Conservation (phyloP, 352 stramenopile species). For the Phytophthora sojae region DNA sequence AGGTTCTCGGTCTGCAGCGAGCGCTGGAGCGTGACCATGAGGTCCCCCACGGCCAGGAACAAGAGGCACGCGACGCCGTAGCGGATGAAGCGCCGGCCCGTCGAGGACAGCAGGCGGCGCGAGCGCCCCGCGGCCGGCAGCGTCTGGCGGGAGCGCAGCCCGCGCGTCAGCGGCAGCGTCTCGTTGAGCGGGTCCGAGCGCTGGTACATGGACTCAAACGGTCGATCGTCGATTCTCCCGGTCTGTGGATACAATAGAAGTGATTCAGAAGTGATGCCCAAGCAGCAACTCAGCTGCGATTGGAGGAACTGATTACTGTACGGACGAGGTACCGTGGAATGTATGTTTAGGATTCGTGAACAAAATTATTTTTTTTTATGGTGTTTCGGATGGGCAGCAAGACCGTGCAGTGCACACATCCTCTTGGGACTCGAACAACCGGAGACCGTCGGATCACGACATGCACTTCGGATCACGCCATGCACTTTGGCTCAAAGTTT, state of each 20-base stretch:
- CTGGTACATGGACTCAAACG: conserved; percentile 16
- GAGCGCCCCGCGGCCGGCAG: conserved; percentile 13
- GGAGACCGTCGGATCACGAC: too few species aligned
- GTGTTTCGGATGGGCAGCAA: too few species aligned
- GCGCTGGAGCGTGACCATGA: conserved; percentile 45
- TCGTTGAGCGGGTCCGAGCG: conserved; percentile 38
- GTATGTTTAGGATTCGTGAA: conserved; percentile 3
- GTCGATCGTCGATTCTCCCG: background rate
- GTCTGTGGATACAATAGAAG: background rate
- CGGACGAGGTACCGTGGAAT: background rate
- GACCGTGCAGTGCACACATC: too few species aligned
- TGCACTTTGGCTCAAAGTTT: too few species aligned
- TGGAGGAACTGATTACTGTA: background rate
- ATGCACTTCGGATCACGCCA: too few species aligned
- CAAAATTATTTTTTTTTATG: background rate
- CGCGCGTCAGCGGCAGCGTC: conserved; percentile 42
- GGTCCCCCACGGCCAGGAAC: conserved; percentile 38
- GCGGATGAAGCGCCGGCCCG: conserved; percentile 30
- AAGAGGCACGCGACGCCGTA: conserved; percentile 35
- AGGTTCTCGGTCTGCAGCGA: conserved; percentile 38
- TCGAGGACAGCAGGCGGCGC: conserved; percentile 31
- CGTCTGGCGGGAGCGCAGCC: conserved; percentile 35
- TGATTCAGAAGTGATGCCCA: conserved; percentile 5
- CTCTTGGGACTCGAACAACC: too few species aligned
- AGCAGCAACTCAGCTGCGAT: conserved; percentile 1